Percentiles rank a stretch among this genome's conserved stretches.
Conservation (phyloP, 352 stramenopile genomes). For the Globisporangium splendens region DNA sequence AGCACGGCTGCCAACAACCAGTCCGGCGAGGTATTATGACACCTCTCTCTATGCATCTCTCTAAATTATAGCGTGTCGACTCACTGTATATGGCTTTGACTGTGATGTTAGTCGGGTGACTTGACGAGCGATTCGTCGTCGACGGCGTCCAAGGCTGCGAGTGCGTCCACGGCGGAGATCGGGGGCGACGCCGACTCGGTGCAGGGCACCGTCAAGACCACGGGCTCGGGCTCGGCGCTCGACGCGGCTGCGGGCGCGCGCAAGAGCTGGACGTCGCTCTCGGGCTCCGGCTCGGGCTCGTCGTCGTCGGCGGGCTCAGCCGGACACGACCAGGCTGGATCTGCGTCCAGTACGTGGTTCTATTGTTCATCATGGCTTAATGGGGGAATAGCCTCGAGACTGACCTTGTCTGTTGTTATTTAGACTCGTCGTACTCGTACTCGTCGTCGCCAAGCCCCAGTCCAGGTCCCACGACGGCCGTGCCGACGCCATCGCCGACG, state of each 20-base stretch:
- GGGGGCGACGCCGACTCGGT: slow-evolving; percentile 8
- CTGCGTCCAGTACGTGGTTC: too few species aligned
- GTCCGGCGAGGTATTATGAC: slow-evolving; percentile 18
- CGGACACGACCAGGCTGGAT: slow-evolving; percentile 2
- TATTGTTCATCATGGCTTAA: too few species aligned
- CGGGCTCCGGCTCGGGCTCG: slow-evolving; percentile 19
- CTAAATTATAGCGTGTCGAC: too few species aligned
- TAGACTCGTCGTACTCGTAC: background rate
- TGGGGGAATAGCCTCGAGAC: too few species aligned
- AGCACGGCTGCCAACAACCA: slow-evolving; percentile 23
- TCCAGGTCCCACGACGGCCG: slow-evolving; percentile 9
- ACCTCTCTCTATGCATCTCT: too few species aligned
- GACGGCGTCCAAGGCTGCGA: slow-evolving; percentile 4
- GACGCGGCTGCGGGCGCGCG: slow-evolving; percentile 20
- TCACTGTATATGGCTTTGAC: too few species aligned
- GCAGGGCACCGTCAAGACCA: too few species aligned
- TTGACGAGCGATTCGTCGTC: slow-evolving; percentile 15
- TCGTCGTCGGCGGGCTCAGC: background rate
- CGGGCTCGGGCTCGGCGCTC: slow-evolving; percentile 11
- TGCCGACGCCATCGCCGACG: slow-evolving; percentile 20
- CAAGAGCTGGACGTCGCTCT: background rate
- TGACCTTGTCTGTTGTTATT: too few species aligned
- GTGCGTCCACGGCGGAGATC: slow-evolving; percentile 12
- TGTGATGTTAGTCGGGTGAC: background rate
- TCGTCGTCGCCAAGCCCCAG: slow-evolving; percentile 15